phyloP scores from a whole-genome alignment of 306 rosid species.

The Adenanthera pavonina region DNA sequence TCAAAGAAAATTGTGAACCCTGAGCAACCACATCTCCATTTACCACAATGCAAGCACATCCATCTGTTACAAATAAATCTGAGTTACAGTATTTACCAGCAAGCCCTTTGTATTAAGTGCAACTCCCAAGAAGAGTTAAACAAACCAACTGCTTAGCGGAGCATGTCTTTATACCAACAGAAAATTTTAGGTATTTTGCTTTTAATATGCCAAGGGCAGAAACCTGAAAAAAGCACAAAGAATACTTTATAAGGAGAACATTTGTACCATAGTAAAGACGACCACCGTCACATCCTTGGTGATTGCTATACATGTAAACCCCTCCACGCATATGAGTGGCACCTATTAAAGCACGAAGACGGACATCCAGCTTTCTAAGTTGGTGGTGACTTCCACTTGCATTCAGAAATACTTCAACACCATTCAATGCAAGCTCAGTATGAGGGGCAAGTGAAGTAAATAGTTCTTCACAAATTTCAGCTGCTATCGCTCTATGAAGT shows the following conservation, averaged over 20 bases:
- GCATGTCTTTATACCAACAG: constrained; percentile 22
- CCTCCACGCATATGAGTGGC: constrained; percentile 95
- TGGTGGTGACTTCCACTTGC: constrained; percentile 99
- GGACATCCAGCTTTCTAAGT: constrained; percentile 93
- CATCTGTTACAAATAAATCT: constrained; percentile 63
- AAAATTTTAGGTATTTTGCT: constrained; percentile 22
- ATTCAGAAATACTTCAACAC: constrained; percentile 97
- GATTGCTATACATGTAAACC: constrained; percentile 94
- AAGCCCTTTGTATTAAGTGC: constrained; percentile 10
- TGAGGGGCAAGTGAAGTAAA: constrained; percentile 82
- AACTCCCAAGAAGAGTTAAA: constrained; percentile 17
- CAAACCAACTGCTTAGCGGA: constrained; percentile 26
- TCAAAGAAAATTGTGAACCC: constrained; percentile 96
- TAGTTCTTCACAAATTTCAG: constrained; percentile 96
- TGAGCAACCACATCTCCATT: constrained; percentile 93
- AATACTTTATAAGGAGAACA: not conserved
- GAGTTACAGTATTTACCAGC: not conserved
- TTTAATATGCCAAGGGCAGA: constrained; percentile 9
- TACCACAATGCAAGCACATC: constrained; percentile 84
- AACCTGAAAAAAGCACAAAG: constrained; percentile 17
- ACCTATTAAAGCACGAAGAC: constrained; percentile 84
- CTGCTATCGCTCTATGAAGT: constrained; percentile 81
- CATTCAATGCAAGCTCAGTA: constrained; percentile 90
- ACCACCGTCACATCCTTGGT: constrained; percentile 94
- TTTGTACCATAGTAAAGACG: constrained; percentile 91